A percentile compares a stretch with the other conserved stretches of the same genome.
These are phyloP conservation scores for Hevea brasiliensis DNA, from an alignment of 345 rosid species.

Conservation along the genomic window DNA sequence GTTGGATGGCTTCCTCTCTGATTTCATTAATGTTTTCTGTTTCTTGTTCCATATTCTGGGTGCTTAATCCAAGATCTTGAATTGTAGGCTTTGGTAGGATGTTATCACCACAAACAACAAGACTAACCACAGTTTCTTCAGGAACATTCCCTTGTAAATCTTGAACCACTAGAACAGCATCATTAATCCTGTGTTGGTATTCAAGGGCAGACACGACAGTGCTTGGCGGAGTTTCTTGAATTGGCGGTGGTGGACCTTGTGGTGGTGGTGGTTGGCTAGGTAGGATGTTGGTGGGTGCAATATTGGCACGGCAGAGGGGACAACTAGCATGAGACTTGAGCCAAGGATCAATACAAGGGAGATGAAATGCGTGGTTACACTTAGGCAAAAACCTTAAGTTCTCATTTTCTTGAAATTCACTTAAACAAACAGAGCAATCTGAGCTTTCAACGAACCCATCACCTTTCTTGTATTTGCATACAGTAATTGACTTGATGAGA, in stretches of 20 bases:
- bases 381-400: conserved; percentile 65
- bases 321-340: conserved; percentile 76
- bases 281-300: conserved; percentile 26
- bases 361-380: conserved; percentile 83
- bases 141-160: conserved; percentile 37
- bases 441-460: conserved; percentile 61
- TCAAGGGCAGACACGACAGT: conserved; percentile 12
- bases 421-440: conserved; percentile 71
- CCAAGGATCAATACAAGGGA: conserved; percentile 87
- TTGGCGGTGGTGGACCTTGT: neutral
- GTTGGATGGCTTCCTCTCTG: conserved; percentile 9
- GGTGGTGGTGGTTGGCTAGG: conserved; percentile 5
- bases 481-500: conserved; percentile 52
- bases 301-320: conserved; percentile 73
- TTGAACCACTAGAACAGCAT: conserved; percentile 38
- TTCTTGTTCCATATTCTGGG: neutral
- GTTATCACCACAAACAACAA: neutral
- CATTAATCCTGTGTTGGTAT: conserved; percentile 25
- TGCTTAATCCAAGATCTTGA: neutral
- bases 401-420: conserved; percentile 74
- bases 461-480: conserved; percentile 48
- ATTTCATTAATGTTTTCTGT: conserved; percentile 2
- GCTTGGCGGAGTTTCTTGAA: conserved; percentile 6
- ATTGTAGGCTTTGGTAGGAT: conserved; percentile 18
- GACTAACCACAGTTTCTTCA: conserved; percentile 25